A percentile compares a stretch with the other conserved stretches of the same genome.
Conservation (phyloP, 768 basidiomycete species). For the Mycena vulgaris region DNA sequence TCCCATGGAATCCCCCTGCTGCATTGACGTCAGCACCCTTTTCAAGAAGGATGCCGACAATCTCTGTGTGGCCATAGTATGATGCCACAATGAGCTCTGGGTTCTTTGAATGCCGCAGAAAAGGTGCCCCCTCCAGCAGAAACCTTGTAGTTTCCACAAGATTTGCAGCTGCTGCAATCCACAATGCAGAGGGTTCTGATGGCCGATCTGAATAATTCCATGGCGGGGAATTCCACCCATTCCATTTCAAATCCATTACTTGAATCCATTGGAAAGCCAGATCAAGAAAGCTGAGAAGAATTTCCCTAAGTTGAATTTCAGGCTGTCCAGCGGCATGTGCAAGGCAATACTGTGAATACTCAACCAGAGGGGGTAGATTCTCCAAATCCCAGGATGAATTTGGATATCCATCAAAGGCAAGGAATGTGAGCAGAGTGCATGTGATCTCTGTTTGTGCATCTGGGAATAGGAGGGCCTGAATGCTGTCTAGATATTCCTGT, state of each 20-base stretch:
- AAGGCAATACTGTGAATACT: too few relatives aligned
- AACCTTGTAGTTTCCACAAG: not conserved
- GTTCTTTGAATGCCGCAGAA: not conserved
- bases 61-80: not conserved
- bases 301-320: not conserved
- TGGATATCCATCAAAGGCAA: not conserved
- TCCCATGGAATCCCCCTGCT: too few relatives aligned
- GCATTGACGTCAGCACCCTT: too few relatives aligned
- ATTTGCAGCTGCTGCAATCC: not conserved
- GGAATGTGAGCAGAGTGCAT: not conserved
- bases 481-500: too few relatives aligned
- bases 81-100: not conserved
- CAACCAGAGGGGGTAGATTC: too few relatives aligned
- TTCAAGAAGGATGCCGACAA: not conserved
- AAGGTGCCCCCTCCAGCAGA: not conserved
- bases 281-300: not conserved
- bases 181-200: not conserved
- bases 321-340: not conserved
- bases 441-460: not conserved
- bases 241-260: not conserved
- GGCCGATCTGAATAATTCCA: not conserved
- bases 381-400: not conserved
- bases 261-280: too few relatives aligned
- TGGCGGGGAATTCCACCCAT: not conserved
- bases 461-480: not conserved